These are phyloP conservation scores for Spergularia marina DNA, from an alignment of 148 eudicot genomes.

Conservation along the genomic window DNA sequence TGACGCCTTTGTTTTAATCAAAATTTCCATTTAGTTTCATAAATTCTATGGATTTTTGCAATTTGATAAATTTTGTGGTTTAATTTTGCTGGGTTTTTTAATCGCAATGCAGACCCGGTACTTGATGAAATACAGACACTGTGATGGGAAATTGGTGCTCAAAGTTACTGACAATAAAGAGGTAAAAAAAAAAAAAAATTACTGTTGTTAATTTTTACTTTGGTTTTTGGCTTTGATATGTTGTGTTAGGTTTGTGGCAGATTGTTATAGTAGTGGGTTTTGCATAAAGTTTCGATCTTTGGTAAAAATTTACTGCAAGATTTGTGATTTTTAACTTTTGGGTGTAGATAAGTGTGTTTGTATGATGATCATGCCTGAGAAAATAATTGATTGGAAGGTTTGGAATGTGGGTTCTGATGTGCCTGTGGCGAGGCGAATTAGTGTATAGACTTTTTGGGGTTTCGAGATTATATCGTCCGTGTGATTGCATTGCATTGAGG, in stretches of 20 bases:
- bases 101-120: slow-evolving; percentile 58
- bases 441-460: too few species aligned
- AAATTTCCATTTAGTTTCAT: neutral
- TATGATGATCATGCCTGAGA: neutral
- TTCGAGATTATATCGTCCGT: too few species aligned
- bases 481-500: neutral
- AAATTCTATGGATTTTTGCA: neutral
- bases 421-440: too few species aligned
- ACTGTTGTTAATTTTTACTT: neutral
- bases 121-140: slow-evolving; percentile 78
- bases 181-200: slow-evolving; percentile 35
- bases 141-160: slow-evolving; percentile 89
- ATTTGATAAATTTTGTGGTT: neutral
- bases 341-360: neutral
- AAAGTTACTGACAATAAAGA: slow-evolving; percentile 86
- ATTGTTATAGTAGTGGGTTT: neutral
- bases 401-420: too few species aligned
- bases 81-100: neutral
- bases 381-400: too few species aligned
- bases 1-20: neutral
- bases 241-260: neutral
- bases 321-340: neutral
- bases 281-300: slow-evolving; percentile 9
- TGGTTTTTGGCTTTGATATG: neutral
- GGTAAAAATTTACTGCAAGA: neutral